Conservation (phyloP, 139 green algal genomes). For the Chlorella sorokiniana region DNA sequence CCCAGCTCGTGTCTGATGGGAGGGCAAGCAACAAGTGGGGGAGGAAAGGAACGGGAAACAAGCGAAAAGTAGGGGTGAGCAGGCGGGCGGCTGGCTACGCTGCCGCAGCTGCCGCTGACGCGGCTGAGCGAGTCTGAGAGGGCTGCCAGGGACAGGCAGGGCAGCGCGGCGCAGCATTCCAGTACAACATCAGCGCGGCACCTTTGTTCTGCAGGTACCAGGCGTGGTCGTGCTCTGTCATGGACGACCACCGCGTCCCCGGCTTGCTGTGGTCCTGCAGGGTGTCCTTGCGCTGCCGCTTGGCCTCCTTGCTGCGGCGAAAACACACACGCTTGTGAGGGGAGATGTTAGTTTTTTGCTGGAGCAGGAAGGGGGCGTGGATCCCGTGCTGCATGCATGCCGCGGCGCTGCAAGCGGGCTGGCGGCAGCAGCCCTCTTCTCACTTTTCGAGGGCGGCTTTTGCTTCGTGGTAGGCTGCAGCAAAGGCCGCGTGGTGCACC, state of each 20-base stretch:
- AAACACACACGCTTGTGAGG: not conserved
- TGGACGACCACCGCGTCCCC: slow-evolving; percentile 6
- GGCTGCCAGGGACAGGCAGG: too few species aligned
- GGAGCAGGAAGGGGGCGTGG: too few species aligned
- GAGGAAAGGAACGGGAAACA: too few species aligned
- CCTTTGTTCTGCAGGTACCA: slow-evolving; percentile 39
- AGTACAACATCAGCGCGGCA: not conserved
- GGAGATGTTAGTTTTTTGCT: too few species aligned
- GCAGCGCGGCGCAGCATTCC: too few species aligned
- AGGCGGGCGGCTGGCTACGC: too few species aligned
- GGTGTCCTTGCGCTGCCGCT: not conserved
- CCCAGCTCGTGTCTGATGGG: too few species aligned
- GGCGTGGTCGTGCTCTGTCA: slow-evolving; percentile 28
- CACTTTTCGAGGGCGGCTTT: not conserved
- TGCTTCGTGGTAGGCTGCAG: slow-evolving; percentile 1
- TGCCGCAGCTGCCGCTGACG: too few species aligned
- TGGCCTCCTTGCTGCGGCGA: not conserved
- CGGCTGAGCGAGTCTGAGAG: too few species aligned
- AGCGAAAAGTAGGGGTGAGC: too few species aligned
- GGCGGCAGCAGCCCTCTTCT: not conserved
- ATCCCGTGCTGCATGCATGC: not conserved
- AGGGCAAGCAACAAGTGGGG: too few species aligned
- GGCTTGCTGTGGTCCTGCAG: slow-evolving; percentile 29
- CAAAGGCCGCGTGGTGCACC: slow-evolving; percentile 26
- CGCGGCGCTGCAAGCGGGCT: not conserved